Evolutionary conservation across 306 rosid species (phyloP), one percentile per base, ranked within the genome.

Genomic region (Abrus precatorius): DNA sequence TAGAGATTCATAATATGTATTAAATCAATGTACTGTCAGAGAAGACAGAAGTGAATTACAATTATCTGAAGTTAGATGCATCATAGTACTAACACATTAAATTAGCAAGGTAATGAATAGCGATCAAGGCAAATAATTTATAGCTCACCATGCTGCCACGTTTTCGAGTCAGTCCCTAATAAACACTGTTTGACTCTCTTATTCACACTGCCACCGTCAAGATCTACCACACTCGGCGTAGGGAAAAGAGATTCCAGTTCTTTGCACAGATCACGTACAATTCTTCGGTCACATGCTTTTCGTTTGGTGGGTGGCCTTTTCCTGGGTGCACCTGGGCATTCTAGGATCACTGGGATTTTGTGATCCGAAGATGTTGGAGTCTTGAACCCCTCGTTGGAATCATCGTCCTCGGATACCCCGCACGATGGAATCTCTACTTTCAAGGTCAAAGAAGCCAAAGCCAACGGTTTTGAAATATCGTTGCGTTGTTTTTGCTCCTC

Each of bases 251-350:
- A 77, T 7, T 84, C 88, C 27, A 88, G 75, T 54, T 92, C 90
- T 11, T 27, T 33, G 6, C 87, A 61, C 3, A 84, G 52, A 86
- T 87, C 87, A 40, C 86, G 74, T 20, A 82, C 8, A 40, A 78
- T 20, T 20, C 83, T 80, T 7, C 61, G 62, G 5, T 40, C 10
- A 65, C 59, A 8, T 1, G 65, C 52, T 28, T 64, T 77, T 52
- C 66, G 44, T 4, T 77, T 40, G 27, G 14, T 7, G 0, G 55
- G 88, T 47, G 63, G 71, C 69, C 82, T 88, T 86, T 86, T 93
- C 76, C 69, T 87, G 6, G 97, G 97, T 50, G 97, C 92, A 50
- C 86, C 87, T 0, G 97, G 97, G 44, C 97, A 93, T 47, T 65
- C 69, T 7, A 69, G 83, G 48, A 5, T 14, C 52, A 20, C 59